Evolutionary conservation across 1,139 yeast species (phyloP).

Genomic region (Tardiomyces digboiensis): DNA sequence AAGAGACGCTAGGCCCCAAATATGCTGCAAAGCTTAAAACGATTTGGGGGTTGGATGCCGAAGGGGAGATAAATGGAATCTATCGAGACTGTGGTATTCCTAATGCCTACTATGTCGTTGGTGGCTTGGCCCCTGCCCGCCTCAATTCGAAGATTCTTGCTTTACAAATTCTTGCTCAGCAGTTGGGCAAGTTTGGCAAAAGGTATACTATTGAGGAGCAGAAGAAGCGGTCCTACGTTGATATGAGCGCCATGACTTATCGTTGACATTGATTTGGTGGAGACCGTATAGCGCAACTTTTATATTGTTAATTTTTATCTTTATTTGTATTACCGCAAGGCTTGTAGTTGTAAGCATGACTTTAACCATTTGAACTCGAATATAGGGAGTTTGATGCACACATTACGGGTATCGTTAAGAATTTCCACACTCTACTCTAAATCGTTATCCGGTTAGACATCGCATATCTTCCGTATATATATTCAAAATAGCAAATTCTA

Average conservation of each 20-base stretch:
- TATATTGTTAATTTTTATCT: neutral
- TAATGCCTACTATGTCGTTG: slow-evolving; percentile 12
- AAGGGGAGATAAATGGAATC: slow-evolving; percentile 13
- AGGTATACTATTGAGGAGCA: neutral
- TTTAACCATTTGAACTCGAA: too few species aligned
- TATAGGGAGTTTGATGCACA: too few species aligned
- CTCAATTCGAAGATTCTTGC: slow-evolving; percentile 15
- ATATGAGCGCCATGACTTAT: neutral
- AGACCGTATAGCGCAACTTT: too few species aligned
- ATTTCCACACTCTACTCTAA: too few species aligned
- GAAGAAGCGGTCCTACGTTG: neutral
- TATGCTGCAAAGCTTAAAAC: slow-evolving; percentile 15
- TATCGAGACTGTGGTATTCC: slow-evolving; percentile 13
- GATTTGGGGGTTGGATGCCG: slow-evolving; percentile 21
- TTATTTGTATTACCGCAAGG: too few species aligned
- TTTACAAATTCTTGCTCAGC: slow-evolving; percentile 16
- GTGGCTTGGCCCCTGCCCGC: slow-evolving; percentile 13
- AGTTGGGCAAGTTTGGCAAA: slow-evolving; percentile 7
- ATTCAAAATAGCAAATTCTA: too few species aligned
- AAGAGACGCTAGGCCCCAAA: slow-evolving; percentile 27
- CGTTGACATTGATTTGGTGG: neutral
- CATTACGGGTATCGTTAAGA: too few species aligned
- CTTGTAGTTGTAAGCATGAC: too few species aligned
- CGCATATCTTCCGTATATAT: too few species aligned
- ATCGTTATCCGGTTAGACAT: too few species aligned